These are phyloP conservation scores for Santalum album DNA, from an alignment of 164 flowering plant genomes.

Conservation along the genomic window DNA sequence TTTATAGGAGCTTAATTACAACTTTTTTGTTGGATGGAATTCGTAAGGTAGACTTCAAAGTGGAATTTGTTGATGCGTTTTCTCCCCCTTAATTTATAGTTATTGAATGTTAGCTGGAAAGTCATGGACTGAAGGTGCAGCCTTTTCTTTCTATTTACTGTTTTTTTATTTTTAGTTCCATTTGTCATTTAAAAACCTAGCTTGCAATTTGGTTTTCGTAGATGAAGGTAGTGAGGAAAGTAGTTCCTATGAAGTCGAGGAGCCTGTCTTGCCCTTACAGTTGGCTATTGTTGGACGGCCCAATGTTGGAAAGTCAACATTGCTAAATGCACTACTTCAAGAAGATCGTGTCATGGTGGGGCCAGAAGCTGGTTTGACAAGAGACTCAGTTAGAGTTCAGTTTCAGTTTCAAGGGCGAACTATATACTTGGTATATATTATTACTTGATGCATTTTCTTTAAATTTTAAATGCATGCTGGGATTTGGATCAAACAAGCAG, in stretches of 20 bases:
- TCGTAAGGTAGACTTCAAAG: no score
- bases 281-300: slow-evolving; percentile 94
- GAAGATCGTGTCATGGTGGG: slow-evolving; percentile 93
- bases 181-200: neutral
- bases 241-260: slow-evolving; percentile 34
- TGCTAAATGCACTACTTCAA: slow-evolving; percentile 74
- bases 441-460: neutral
- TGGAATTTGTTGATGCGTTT: no score
- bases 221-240: slow-evolving; percentile 23
- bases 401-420: slow-evolving; percentile 71
- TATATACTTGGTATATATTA: slow-evolving; percentile 49
- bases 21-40: no score
- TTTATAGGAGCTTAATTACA: no score
- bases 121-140: no score
- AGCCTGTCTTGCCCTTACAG: slow-evolving; percentile 69
- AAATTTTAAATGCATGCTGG: neutral
- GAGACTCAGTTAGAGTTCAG: slow-evolving; percentile 81
- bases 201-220: slow-evolving; percentile 9
- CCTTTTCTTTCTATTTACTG: neutral
- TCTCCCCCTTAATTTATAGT: no score
- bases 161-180: neutral
- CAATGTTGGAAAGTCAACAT: slow-evolving; percentile 95
- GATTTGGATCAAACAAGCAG: neutral
- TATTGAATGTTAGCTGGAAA: no score
- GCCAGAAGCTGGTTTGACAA: slow-evolving; percentile 94